Percentiles rank a stretch among this genome's conserved stretches.
phyloP scores from a whole-genome alignment of 768 basidiomycete species.

The Imleria badia region DNA sequence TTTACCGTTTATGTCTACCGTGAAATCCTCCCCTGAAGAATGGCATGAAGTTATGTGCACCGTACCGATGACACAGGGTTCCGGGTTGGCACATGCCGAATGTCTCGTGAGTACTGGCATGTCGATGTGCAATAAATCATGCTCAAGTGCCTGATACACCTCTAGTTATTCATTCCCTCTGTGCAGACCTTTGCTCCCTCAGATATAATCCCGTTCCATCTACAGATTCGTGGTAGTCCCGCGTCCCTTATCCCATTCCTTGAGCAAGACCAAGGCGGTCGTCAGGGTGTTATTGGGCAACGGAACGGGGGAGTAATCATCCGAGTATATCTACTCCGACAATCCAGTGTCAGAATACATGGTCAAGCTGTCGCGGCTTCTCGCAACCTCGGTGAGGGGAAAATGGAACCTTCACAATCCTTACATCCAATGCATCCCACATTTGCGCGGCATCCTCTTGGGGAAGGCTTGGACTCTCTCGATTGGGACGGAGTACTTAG shows the following conservation, averaged over 20 bases:
- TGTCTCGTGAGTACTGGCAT: slow-evolving; percentile 52
- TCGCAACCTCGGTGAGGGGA: slow-evolving; percentile 47
- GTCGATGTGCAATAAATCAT: neutral
- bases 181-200: slow-evolving; percentile 51
- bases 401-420: slow-evolving; percentile 46
- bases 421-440: slow-evolving; percentile 13
- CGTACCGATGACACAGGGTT: slow-evolving; percentile 39
- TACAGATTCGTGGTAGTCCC: slow-evolving; percentile 54
- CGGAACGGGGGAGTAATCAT: slow-evolving; percentile 27
- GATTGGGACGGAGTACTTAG: slow-evolving; percentile 63
- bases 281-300: neutral
- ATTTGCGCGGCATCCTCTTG: slow-evolving; percentile 9
- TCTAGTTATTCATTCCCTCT: slow-evolving; percentile 60
- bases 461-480: slow-evolving; percentile 40
- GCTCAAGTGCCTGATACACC: neutral
- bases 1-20: slow-evolving; percentile 51
- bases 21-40: slow-evolving; percentile 66
- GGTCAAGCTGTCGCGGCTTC: slow-evolving; percentile 7
- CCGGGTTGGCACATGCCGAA: slow-evolving; percentile 40
- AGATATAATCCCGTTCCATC: slow-evolving; percentile 62
- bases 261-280: slow-evolving; percentile 11
- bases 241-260: slow-evolving; percentile 49
- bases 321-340: slow-evolving; percentile 54
- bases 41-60: slow-evolving; percentile 53
- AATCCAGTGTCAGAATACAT: slow-evolving; percentile 39